Evolutionary conservation across 495 filamentous ascomycete genomes (phyloP).

Genomic region (Aspergillus biplanus): DNA sequence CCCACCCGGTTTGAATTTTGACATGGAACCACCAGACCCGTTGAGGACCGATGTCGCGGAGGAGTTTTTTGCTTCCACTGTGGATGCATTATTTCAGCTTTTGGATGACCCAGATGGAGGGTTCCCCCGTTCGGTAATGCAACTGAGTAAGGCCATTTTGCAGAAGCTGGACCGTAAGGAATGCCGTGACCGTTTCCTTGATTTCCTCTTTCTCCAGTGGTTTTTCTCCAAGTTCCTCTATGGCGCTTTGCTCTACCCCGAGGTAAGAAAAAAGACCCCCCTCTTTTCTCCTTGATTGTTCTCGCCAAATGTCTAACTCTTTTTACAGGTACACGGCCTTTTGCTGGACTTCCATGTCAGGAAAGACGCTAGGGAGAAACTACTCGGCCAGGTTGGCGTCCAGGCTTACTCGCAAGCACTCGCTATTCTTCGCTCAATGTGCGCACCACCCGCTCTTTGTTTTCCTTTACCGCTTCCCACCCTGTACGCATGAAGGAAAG

Average conservation of each 20-base stretch:
- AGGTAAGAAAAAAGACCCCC: constrained; percentile 56
- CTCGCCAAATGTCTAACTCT: background rate
- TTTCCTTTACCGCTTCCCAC: background rate
- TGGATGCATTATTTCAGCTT: constrained; percentile 81
- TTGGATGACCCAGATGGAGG: constrained; percentile 77
- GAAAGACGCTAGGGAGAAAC: constrained; percentile 84
- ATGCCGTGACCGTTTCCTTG: constrained; percentile 68
- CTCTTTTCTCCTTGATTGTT: constrained; percentile 5
- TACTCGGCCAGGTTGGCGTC: constrained; percentile 81
- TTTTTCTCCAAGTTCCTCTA: constrained; percentile 87
- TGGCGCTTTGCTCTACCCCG: constrained; percentile 84
- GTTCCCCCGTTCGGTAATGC: constrained; percentile 81
- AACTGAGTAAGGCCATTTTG: constrained; percentile 80
- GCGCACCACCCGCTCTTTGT: constrained; percentile 25
- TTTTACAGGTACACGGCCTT: constrained; percentile 72
- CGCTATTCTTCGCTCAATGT: constrained; percentile 54
- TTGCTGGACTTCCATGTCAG: constrained; percentile 90
- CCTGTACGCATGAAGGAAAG: background rate
- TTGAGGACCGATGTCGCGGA: constrained; percentile 77
- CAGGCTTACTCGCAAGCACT: constrained; percentile 74
- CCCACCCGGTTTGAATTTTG: constrained; percentile 42
- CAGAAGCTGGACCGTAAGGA: constrained; percentile 72
- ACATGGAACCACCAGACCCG: constrained; percentile 60
- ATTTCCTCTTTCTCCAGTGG: constrained; percentile 87
- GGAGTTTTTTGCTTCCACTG: constrained; percentile 85